These are phyloP conservation scores for Vararia minispora DNA, from an alignment of 768 basidiomycete species.

Conservation along the genomic window DNA sequence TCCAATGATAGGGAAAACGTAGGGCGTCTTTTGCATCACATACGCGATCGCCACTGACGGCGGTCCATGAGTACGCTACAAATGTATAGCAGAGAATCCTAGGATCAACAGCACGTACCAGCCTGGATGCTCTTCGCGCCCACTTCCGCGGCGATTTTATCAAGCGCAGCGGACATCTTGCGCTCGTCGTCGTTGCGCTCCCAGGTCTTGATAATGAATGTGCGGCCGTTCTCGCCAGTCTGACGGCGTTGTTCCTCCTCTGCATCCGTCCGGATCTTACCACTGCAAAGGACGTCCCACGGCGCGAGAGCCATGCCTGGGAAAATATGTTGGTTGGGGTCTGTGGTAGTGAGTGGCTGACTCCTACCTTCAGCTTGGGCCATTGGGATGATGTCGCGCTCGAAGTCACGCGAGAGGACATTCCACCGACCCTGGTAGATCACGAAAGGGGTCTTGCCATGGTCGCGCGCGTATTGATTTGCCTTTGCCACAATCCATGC, in stretches of 20 bases:
- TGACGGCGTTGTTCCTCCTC: slow-evolving; percentile 16
- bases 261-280: slow-evolving; percentile 15
- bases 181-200: slow-evolving; percentile 5
- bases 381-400: slow-evolving; percentile 31
- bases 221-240: slow-evolving; percentile 17
- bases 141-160: slow-evolving; percentile 27
- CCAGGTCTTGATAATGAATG: neutral
- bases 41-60: slow-evolving; percentile 32
- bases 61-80: neutral
- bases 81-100: neutral
- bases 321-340: no score
- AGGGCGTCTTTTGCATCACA: slow-evolving; percentile 34
- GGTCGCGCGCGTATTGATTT: slow-evolving; percentile 27
- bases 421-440: slow-evolving; percentile 31
- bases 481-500: slow-evolving; percentile 27
- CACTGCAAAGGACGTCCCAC: slow-evolving; percentile 14
- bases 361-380: slow-evolving; percentile 14
- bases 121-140: slow-evolving; percentile 21
- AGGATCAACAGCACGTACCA: neutral
- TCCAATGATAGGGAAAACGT: slow-evolving; percentile 35
- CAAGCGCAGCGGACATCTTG: slow-evolving; percentile 17
- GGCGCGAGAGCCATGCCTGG: slow-evolving; percentile 18
- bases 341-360: no score
- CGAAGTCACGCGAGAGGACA: slow-evolving; percentile 26
- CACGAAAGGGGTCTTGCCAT: slow-evolving; percentile 30